Base-by-base conservation (phyloP, 208 protist species). In the Trypanosoma boissoni region DNA sequence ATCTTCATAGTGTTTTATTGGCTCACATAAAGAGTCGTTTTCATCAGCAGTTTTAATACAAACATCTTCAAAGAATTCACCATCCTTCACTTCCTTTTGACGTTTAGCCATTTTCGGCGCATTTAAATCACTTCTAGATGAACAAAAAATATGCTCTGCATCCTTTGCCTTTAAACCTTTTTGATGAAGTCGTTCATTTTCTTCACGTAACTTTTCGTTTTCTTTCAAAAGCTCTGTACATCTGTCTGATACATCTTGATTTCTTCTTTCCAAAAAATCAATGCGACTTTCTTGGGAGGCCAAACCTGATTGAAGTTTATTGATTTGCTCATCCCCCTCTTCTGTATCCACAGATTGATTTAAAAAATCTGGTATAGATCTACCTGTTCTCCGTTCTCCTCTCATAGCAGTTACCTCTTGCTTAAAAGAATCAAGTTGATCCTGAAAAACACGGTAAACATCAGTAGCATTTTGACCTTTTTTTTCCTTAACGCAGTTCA, bases 401-500 rank as follows among this genome's bases (percentile, higher is more conserved):
- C 73, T 14, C 46, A 54, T 44, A 8, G 36, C 21, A 3, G 51
- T 57, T 18, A 78, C 68, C 53, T 83, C 76, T 24, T 73, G 45
- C 43, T 83, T 76, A 18, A 83, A 67, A 4, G 63, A 67, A 16
- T 51, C 60, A 39, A 91, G 70, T 58, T 91, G 84, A 21, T 76
- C 76, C 59, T 84, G 80, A 49, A 91, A 73, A 2, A 69, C 70
- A 24, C 58, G 64, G 54, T 79, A 88, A 57, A 88, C 65, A n/a
- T 79, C 78, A 41, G 74, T 76, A 41, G 44, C 68, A 9, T 31
- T 43, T 43, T 72, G 52, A 34, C 49, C 36, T n/a, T 60, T 64
- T 32, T 20, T 67, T 0, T 34, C 31, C 44, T 80, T 68, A 6
- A 80, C 41, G 20, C 31, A n/a, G n/a, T 58, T 59, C 9, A 88